Percentiles rank a stretch among this genome's conserved stretches.
These are phyloP conservation scores for Fabrea salina DNA, from an alignment of 169 alveolate species.

Conservation along the genomic window DNA sequence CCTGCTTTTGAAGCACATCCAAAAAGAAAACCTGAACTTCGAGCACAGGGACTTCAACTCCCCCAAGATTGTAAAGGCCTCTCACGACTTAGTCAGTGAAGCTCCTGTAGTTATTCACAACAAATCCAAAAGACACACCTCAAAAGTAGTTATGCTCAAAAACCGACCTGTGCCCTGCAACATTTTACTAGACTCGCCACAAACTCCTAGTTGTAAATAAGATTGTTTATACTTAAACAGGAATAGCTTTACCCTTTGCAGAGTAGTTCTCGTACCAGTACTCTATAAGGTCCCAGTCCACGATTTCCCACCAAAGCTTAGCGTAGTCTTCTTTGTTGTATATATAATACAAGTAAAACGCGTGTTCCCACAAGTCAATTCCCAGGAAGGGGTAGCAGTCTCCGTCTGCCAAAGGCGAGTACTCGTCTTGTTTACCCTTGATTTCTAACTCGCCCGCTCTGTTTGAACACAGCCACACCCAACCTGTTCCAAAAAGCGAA, in stretches of 20 bases:
- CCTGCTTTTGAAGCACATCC: no score
- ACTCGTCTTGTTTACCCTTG: slow-evolving; percentile 91
- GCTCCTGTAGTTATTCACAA: no score
- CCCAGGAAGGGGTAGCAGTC: slow-evolving; percentile 87
- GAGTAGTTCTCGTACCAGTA: slow-evolving; percentile 16
- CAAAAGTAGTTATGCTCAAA: no score
- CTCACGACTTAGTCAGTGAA: no score
- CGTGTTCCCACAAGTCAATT: slow-evolving; percentile 98
- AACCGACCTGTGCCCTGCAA: no score
- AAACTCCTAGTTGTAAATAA: no score
- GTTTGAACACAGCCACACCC: slow-evolving; percentile 97
- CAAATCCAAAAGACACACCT: no score
- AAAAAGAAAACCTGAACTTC: no score
- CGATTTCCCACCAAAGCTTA: slow-evolving; percentile 90
- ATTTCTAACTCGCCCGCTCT: slow-evolving; percentile 86
- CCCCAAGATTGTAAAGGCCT: no score
- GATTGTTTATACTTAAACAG: no score
- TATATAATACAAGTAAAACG: slow-evolving; percentile 92
- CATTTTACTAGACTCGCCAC: no score
- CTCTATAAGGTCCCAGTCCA: slow-evolving; percentile 91
- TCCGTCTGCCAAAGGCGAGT: slow-evolving; percentile 84
- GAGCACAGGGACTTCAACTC: no score
- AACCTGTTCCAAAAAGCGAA: slow-evolving; percentile 96
- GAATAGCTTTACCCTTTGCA: neutral
- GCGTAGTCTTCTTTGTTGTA: slow-evolving; percentile 88